These are phyloP conservation scores for Wickerhamiella vanderwaltii DNA, from an alignment of 805 yeast genomes.

Conservation along the genomic window DNA sequence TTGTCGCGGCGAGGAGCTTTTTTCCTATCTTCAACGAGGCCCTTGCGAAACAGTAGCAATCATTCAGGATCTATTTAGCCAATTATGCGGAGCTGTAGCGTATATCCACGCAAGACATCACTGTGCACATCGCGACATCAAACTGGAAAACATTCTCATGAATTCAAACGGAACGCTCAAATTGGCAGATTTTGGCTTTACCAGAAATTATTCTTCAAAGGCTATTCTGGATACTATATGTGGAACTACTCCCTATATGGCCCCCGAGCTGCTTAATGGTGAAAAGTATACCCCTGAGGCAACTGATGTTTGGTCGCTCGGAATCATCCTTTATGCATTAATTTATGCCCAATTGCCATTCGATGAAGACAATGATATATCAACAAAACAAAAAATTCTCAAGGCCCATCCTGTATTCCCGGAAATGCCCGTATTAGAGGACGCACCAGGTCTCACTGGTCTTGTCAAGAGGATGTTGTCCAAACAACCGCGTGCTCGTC, in stretches of 20 bases:
- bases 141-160: slow-evolving; percentile 60
- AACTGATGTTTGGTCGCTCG: slow-evolving; percentile 85
- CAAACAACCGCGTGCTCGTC: slow-evolving; percentile 57
- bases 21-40: slow-evolving; percentile 24
- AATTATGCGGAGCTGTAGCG: slow-evolving; percentile 47
- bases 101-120: slow-evolving; percentile 69
- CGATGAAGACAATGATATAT: slow-evolving; percentile 62
- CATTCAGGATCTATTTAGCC: slow-evolving; percentile 31
- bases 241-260: slow-evolving; percentile 94
- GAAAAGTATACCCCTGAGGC: slow-evolving; percentile 64
- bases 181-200: slow-evolving; percentile 87
- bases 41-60: slow-evolving; percentile 22
- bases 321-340: slow-evolving; percentile 77
- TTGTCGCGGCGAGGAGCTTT: slow-evolving; percentile 44
- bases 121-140: slow-evolving; percentile 63
- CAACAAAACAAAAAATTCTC: slow-evolving; percentile 48
- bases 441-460: slow-evolving; percentile 33
- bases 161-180: slow-evolving; percentile 75
- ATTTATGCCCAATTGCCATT: slow-evolving; percentile 83
- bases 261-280: slow-evolving; percentile 72
- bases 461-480: slow-evolving; percentile 44
- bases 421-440: slow-evolving; percentile 17
- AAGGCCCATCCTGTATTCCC: slow-evolving; percentile 51
- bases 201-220: slow-evolving; percentile 56
- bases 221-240: slow-evolving; percentile 66